phyloP scores from a whole-genome alignment of 202 grass and related monocot genomes.

The Schoenoplectus tabernaemontani region DNA sequence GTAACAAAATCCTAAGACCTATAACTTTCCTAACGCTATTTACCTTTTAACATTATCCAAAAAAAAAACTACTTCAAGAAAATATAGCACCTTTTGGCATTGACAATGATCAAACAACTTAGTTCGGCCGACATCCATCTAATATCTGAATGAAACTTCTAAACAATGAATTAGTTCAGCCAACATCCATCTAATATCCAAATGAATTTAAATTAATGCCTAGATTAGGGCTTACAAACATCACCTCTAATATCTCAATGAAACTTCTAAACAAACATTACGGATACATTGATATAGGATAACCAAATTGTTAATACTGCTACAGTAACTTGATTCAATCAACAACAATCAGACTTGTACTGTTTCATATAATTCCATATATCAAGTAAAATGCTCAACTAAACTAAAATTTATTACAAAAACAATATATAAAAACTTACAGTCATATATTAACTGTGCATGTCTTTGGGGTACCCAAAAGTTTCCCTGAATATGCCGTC shows the following conservation, averaged over 20 bases:
- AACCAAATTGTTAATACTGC: constrained; percentile 2
- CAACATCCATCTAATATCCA: no score
- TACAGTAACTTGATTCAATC: background rate
- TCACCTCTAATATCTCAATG: background rate
- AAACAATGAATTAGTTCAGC: background rate
- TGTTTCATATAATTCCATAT: background rate
- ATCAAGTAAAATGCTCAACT: no score
- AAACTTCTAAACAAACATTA: background rate
- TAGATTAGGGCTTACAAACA: background rate
- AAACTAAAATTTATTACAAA: constrained; percentile 23
- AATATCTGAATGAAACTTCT: no score
- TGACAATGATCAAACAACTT: background rate
- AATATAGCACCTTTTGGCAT: background rate
- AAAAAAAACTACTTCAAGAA: background rate
- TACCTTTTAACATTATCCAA: background rate
- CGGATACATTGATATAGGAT: background rate
- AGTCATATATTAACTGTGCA: constrained; percentile 57
- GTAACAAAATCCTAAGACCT: background rate
- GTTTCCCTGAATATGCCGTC: constrained; percentile 31
- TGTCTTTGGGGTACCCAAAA: constrained; percentile 26
- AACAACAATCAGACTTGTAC: background rate
- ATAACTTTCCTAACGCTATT: background rate
- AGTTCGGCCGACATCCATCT: no score
- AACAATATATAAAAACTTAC: constrained; percentile 25
- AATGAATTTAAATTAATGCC: background rate